Percentiles rank a stretch among this genome's conserved stretches.
Evolutionary conservation across 805 yeast genomes (phyloP).

Genomic region (Yarrowia osloensis): DNA sequence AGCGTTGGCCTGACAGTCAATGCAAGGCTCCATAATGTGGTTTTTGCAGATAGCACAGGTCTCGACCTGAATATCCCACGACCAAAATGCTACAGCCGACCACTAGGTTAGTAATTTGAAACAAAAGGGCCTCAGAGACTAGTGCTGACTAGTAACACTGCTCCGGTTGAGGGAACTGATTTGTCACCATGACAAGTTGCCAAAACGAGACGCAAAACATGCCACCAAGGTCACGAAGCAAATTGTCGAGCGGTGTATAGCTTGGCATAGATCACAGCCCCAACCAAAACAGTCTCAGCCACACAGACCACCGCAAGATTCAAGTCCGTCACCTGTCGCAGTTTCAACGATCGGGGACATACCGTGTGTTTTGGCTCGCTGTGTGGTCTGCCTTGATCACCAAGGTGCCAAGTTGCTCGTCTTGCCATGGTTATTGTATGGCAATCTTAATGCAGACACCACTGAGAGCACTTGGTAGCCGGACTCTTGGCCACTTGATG

Average conservation of each 20-base stretch:
- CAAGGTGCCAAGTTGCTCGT: background rate
- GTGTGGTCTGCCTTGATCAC: background rate
- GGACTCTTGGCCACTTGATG: background rate
- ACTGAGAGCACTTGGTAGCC: background rate
- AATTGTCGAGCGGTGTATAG: no score
- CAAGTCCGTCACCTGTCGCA: background rate
- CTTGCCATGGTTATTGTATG: background rate
- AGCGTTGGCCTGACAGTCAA: conserved; percentile 88
- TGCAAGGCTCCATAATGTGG: conserved; percentile 95
- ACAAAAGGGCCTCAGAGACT: background rate
- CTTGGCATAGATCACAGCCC: no score
- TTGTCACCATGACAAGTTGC: background rate
- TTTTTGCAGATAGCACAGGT: conserved; percentile 98
- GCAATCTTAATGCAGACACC: background rate
- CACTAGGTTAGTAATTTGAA: conserved; percentile 47
- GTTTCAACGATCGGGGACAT: no score
- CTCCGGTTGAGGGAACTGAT: background rate
- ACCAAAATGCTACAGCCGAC: conserved; percentile 99
- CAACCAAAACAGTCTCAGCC: no score
- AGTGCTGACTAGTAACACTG: background rate
- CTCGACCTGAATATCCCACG: conserved; percentile 95
- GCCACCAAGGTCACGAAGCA: background rate
- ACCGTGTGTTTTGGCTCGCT: background rate
- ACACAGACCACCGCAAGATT: background rate
- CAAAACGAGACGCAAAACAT: background rate